Evolutionary conservation across 1,284 basidiomycete genomes (phyloP), one percentile per base, ranked within the genome.

Genomic region (Inonotus hispidus): DNA sequence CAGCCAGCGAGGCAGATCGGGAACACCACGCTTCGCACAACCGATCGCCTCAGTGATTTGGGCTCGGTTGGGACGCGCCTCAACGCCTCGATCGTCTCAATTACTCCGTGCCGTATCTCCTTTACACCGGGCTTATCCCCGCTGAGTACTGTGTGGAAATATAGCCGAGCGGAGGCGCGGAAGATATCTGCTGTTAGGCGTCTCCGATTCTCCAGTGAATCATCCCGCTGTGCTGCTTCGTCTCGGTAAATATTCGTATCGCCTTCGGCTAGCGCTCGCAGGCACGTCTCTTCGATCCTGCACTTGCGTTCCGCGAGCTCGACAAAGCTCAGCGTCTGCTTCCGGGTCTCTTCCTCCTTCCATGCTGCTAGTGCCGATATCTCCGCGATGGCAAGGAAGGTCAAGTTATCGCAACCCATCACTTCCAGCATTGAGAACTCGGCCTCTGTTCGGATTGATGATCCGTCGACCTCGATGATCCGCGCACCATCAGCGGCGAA

Each of bases 401-500:
- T 82, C 63, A 75, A 74, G 73, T 89, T 89, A 67, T 90, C 87
- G 75, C 89, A 91, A n/a, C 91, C 90, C 90, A 92, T 92, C 8
- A 89, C 81, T 45, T 80, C 77, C 71, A 90, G 78, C 89, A 92
- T 92, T 27, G 83, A 78, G 55, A 85, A 71, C 71, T 78, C 68
- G 61, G 75, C 69, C 45, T 71, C 65, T 23, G 41, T 57, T 58
- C 54, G 58, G 56, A 50, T 55, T 55, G 47, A 37, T 64, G 63
- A 58, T 3, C 38, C 62, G 53, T 65, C 63, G 41, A 66, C 60
- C 37, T 73, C 72, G 47, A 75, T 74, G 61, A 73, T 69, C 58
- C 80, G 74, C 59, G 75, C 73, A 46, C 74, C 73, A 14, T 68
- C 64, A 16, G 70, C 71, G 70, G 70, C 71, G 70, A 86, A 90